Evolutionary conservation across 768 basidiomycete genomes (phyloP).

Genomic region (Mycena venus): DNA sequence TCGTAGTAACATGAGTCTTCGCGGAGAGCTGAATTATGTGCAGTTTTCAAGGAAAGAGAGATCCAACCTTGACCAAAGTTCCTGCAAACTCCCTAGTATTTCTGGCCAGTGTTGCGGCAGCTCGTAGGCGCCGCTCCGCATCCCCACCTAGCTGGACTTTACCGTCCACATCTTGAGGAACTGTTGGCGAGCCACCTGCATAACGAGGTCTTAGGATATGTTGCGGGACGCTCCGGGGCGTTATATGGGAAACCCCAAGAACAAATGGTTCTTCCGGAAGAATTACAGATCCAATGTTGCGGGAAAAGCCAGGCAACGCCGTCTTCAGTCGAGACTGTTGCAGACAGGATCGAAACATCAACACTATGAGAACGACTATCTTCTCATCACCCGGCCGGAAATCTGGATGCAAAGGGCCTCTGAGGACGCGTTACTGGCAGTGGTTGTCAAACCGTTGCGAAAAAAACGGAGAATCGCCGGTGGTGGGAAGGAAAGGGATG

Average conservation of each 20-base stretch:
- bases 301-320: background rate
- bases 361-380: too few relatives aligned
- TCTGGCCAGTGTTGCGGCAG: slow-evolving; percentile 69
- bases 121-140: slow-evolving; percentile 65
- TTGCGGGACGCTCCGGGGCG: slow-evolving; percentile 67
- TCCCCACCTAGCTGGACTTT: slow-evolving; percentile 65
- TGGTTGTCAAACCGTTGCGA: too few relatives aligned
- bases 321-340: background rate
- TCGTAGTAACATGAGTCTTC: slow-evolving; percentile 81
- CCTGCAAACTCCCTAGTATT: slow-evolving; percentile 68
- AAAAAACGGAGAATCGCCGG: too few relatives aligned
- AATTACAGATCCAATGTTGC: slow-evolving; percentile 67
- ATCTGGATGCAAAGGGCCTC: too few relatives aligned
- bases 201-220: slow-evolving; percentile 72
- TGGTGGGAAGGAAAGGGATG: too few relatives aligned
- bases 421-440: too few relatives aligned
- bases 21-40: background rate
- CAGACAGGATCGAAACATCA: background rate
- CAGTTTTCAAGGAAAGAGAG: background rate
- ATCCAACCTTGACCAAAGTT: slow-evolving; percentile 62
- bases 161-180: slow-evolving; percentile 40
- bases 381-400: too few relatives aligned
- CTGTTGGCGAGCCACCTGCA: slow-evolving; percentile 40
- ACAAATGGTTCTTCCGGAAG: slow-evolving; percentile 76
- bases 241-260: slow-evolving; percentile 74